Percentiles rank a stretch among this genome's conserved stretches.
Evolutionary conservation across 176 grass and related monocot species (phyloP).

Genomic region (Tuctoria greenei): DNA sequence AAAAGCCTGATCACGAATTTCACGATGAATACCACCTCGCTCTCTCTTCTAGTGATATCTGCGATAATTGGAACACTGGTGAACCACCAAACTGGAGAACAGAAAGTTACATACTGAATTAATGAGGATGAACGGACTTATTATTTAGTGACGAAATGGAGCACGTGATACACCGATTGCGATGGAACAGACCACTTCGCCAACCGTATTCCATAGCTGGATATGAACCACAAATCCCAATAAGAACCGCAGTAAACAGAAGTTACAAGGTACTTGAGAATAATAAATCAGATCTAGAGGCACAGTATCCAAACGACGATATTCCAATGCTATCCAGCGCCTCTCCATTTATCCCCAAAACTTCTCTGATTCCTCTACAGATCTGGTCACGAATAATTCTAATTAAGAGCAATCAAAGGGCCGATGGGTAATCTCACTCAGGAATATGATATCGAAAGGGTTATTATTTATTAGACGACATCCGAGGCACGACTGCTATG

Average conservation of each 20-base stretch:
- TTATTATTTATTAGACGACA: too few relatives aligned
- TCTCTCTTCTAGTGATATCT: neutral
- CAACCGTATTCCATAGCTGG: too few relatives aligned
- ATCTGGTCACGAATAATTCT: neutral
- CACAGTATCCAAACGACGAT: neutral
- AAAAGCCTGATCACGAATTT: neutral
- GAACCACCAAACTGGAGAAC: neutral
- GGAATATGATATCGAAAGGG: neutral
- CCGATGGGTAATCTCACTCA: neutral
- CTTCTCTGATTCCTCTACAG: neutral
- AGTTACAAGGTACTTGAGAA: neutral
- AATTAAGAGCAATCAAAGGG: neutral
- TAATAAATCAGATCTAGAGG: neutral
- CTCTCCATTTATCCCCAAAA: neutral
- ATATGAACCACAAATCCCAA: too few relatives aligned
- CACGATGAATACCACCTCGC: neutral
- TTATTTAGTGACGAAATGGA: neutral
- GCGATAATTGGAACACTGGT: neutral
- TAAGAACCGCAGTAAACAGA: neutral
- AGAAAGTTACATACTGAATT: neutral
- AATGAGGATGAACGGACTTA: neutral
- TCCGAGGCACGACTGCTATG: too few relatives aligned
- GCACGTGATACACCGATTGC: neutral
- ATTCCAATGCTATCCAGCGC: neutral
- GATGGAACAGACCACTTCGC: neutral